Base-by-base conservation (phyloP, 495 filamentous ascomycete species). In the Trichocladium uniseriatum region DNA sequence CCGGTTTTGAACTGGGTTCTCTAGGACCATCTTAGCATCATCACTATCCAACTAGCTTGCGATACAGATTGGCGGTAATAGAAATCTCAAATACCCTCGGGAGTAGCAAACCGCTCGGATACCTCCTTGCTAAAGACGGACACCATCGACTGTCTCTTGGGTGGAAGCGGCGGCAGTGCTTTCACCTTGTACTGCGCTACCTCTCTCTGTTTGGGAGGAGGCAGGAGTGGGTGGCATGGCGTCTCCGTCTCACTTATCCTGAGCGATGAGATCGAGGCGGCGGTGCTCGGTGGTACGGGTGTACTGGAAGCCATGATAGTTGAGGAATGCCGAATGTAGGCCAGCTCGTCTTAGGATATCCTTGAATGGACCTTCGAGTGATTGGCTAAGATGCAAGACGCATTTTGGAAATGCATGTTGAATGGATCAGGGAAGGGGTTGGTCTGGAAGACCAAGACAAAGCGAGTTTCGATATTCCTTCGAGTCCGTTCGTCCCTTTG, bases 101-200 rank as follows among this genome's bases (percentile, higher is more conserved):
- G 35, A 16, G 13, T 40, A 27, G 15, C 37, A 16, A 15, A 18
- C 15, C 22, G 20, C 34, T 49, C 20, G 7, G 53, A 36, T 19
- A 59, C 35, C 21, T 64, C 63, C 37, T 57, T 54, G 51, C 53
- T 62, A 28, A 58, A 55, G 11, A 39, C 45, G 19, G 61, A 62
- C 3, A 50, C 16, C 13, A 20, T 9, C 16, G 59, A 57, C 1
- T 44, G 20, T 18, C 53, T 43, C 16, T 47, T 52, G 20, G 35
- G 35, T 10, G 63, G 61, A 3, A 55, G 37, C 14, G 58, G 51
- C 13, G 59, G 63, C 1, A 62, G 48, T 5, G 59, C 51, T 16
- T 51, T 60, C 43, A 51, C 51, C 21, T 54, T 49, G 47, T 58
- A 64, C 32, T 46, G 36, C 21, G 55, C 35, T 5, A 58, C 35